These are phyloP conservation scores for Psilocybe azurescens DNA, from an alignment of 768 basidiomycete species.

Conservation along the genomic window DNA sequence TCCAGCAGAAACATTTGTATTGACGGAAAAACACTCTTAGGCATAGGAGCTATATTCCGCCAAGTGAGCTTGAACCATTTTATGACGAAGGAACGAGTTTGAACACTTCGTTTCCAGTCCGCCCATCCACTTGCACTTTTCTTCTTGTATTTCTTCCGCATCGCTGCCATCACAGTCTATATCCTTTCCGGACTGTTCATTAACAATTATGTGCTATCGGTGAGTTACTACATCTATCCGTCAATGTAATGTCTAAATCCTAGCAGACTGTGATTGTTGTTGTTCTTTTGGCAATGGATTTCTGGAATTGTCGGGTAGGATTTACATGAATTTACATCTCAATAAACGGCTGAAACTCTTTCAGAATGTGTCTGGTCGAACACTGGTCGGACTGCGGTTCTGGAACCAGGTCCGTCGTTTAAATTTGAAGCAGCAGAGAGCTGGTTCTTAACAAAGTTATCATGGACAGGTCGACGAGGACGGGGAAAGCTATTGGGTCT, in stretches of 20 bases:
- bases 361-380: conserved; percentile 93
- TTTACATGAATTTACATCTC: background rate
- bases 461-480: conserved; percentile 85
- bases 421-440: background rate
- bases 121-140: conserved; percentile 85
- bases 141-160: conserved; percentile 88
- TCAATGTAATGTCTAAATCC: background rate
- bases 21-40: conserved; percentile 33
- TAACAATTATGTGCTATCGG: conserved; percentile 90
- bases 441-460: background rate
- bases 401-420: conserved; percentile 83
- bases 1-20: background rate
- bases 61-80: conserved; percentile 52
- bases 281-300: conserved; percentile 94
- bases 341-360: background rate
- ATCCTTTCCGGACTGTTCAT: conserved; percentile 93
- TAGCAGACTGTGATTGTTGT: conserved; percentile 85
- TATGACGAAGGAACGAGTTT: conserved; percentile 3
- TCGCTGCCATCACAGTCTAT: conserved; percentile 89
- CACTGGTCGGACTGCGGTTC: conserved; percentile 92
- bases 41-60: conserved; percentile 76
- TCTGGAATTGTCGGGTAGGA: conserved; percentile 94
- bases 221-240: conserved; percentile 42
- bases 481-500: conserved; percentile 96
- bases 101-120: conserved; percentile 51